Percentiles rank a stretch among this genome's conserved stretches.
Evolutionary conservation across 805 yeast species (phyloP).

Genomic region (Candida vartiovaarae): DNA sequence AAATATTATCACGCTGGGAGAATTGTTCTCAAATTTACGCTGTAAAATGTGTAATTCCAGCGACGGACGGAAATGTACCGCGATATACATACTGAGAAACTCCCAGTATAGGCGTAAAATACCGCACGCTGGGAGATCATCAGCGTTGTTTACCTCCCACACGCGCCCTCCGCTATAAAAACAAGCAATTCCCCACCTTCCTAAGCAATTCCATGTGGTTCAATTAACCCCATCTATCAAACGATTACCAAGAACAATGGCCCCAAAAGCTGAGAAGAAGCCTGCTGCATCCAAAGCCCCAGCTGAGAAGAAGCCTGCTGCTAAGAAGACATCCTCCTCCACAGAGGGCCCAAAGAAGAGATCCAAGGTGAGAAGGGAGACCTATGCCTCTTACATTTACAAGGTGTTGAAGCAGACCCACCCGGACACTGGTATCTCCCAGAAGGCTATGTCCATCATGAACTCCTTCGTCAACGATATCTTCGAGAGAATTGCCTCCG

Average conservation of each 20-base stretch:
- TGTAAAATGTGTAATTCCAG: neutral
- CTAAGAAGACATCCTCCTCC: conserved; percentile 82
- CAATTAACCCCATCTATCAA: too few relatives aligned
- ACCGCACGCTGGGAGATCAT: conserved; percentile 4
- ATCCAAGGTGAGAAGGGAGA: conserved; percentile 93
- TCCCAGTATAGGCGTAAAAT: conserved; percentile 5
- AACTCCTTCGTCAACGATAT: conserved; percentile 97
- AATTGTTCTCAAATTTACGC: conserved; percentile 4
- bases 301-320: conserved; percentile 90
- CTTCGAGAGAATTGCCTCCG: conserved; percentile 96
- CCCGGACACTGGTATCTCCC: conserved; percentile 99
- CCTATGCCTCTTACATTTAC: conserved; percentile 96
- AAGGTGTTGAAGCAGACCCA: conserved; percentile 97
- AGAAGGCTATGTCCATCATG: conserved; percentile 97
- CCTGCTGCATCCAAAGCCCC: conserved; percentile 93
- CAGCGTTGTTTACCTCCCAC: conserved; percentile 1
- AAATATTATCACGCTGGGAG: conserved; percentile 5
- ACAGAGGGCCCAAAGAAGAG: conserved; percentile 82
- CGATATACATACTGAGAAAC: neutral
- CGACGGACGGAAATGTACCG: conserved; percentile 1
- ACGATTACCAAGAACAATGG: conserved; percentile 32
- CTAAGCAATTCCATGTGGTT: neutral
- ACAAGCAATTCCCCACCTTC: conserved; percentile 5
- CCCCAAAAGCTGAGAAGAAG: conserved; percentile 50
- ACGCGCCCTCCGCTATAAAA: conserved; percentile 5